Base-by-base conservation (phyloP, 1,284 basidiomycete genomes). In the Coniferiporia sulphurascens region DNA sequence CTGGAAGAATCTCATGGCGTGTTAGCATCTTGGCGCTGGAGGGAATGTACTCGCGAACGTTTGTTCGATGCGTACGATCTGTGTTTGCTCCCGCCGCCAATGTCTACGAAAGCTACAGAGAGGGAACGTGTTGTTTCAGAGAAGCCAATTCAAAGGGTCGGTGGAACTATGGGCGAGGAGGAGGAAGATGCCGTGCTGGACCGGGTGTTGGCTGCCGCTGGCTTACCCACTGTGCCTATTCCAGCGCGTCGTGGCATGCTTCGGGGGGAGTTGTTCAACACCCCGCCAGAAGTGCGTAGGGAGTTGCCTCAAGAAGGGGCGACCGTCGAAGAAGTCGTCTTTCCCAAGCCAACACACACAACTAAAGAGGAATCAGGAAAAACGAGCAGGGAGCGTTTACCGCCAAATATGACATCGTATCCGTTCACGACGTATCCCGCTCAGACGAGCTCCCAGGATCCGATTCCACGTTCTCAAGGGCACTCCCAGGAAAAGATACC, bases 51-150 rank as follows among this genome's bases (percentile, higher is more conserved):
- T 0, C 77, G 84, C n/a, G 69, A 80, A 61, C 79, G 91, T 46
- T 77, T 93, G 43, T 84, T 86, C 66, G 87, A 90, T 59, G 87
- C 87, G 1, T 92, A 84, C 67, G 88, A 93, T 63, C 85, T 93
- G 64, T 93, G 91, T 68, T 74, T 90, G 13, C 74, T 77, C 45
- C 77, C 74, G 60, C 74, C 67, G 6, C 68, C 74, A 64, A 69
- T 63, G 57, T 64, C 17, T 62, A 65, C 9, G 69, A 56, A 55
- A 65, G 50, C 56, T 72, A 49, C 27, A 60, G 56, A 45, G 49
- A 48, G 43, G 35, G 61, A 43, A 41, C 57, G 22, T 41, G 50
- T 41, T 49, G 22, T 44, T 9, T 46, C 56, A 3, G 38, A 55
- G 22, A 51, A 53, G 59, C 55, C 41, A 17, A 51, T 15, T n/a